Evolutionary conservation across 768 basidiomycete species (phyloP), one percentile per base, ranked within the genome.

Genomic region (Tulasnella sp.): DNA sequence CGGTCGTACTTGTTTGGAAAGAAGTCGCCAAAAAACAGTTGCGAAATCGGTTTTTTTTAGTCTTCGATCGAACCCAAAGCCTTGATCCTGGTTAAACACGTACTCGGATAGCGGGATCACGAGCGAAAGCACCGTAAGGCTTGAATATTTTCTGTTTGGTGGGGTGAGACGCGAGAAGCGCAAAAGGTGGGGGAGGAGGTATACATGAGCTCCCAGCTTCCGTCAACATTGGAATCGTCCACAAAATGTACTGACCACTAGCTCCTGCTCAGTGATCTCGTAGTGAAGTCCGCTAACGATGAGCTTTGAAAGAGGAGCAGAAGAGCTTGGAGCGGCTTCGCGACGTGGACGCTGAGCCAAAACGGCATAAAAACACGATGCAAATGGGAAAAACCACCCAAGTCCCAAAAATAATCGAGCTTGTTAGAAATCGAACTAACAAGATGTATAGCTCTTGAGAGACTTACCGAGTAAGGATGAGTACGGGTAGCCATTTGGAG

Each of bases 71-170:
- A n/a, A 77, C 39, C 44, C 44, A 52, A n/a, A 24, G 21, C 7
- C 56, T 52, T 48, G 4, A 77, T n/a, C 38, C 27, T 40, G 40
- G 21, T 38, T 34, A 27, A 48, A 46, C 34, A 44, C 96, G 92
- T 96, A 97, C 95, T 93, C 93, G 94, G 86, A 97, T 95, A 86
- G 91, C 87, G 87, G 95, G 95, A 89, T 96, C 94, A 86, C 94
- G 92, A 84, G 94, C 89, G 86, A 97, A 91, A 87, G 94, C 94
- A 88, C 95, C 95, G 86, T 94, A 92, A 85, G 93, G 91, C 83
- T 94, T 93, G 89, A 97, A 97, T 83, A 97, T 95, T 86, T 90
- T 88, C 95, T 97, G n/a, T n/a, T n/a, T n/a, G 83, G 5, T 9
- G 42, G 18, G 31, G 31, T 16, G n/a, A 62, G 42, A 42, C 42